These are phyloP conservation scores for Ambrosiella xylebori DNA, from an alignment of 2,329 filamentous ascomycete genomes.

Conservation along the genomic window DNA sequence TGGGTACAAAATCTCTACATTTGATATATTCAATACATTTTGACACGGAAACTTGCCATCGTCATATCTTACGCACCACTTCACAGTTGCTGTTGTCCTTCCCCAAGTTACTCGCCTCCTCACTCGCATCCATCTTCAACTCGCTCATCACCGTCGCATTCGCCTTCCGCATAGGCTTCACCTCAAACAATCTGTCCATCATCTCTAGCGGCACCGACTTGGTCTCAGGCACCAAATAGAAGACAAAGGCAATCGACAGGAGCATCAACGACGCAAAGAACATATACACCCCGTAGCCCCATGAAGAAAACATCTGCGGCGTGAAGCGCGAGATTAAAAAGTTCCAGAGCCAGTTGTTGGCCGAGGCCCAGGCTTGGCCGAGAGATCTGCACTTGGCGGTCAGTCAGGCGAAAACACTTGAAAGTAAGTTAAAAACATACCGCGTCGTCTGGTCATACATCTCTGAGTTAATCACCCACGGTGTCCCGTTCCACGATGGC, in stretches of 20 bases:
- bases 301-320: slow-evolving; percentile 42
- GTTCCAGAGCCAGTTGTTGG: slow-evolving; percentile 58
- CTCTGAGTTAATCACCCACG: slow-evolving; percentile 56
- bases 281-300: slow-evolving; percentile 43
- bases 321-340: slow-evolving; percentile 53
- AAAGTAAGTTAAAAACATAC: slow-evolving; percentile 25
- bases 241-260: slow-evolving; percentile 39
- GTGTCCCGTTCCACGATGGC: slow-evolving; percentile 51
- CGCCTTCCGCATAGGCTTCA: slow-evolving; percentile 28
- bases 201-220: slow-evolving; percentile 47
- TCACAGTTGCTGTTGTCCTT: slow-evolving; percentile 13
- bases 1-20: neutral
- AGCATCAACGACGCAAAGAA: slow-evolving; percentile 51
- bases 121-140: slow-evolving; percentile 22
- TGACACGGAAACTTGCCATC: neutral
- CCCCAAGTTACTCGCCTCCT: slow-evolving; percentile 18
- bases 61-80: neutral
- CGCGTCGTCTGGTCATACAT: slow-evolving; percentile 24
- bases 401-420: slow-evolving; percentile 28
- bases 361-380: slow-evolving; percentile 41
- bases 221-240: slow-evolving; percentile 47
- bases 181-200: slow-evolving; percentile 44
- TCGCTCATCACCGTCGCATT: slow-evolving; percentile 28
- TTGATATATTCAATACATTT: neutral
- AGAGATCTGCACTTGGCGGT: slow-evolving; percentile 9